Conservation (phyloP, 352 stramenopile species). For the Phytophthora sansomeana region DNA sequence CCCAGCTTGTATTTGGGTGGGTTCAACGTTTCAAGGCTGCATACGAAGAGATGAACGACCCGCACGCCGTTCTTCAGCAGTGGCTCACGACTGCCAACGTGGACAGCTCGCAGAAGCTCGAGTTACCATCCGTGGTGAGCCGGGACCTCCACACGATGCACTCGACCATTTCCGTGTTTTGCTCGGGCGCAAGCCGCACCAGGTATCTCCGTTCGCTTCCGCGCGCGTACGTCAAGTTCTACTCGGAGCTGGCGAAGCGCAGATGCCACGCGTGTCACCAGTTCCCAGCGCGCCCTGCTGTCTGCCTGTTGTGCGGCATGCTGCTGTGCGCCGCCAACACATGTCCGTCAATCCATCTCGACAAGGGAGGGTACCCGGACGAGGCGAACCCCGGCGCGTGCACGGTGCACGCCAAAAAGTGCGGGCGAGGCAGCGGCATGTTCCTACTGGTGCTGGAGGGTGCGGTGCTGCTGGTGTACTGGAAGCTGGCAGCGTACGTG, state of each 20-base stretch:
- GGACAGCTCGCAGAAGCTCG: conserved; percentile 42
- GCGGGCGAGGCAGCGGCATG: conserved; percentile 80
- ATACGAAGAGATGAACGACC: conserved; percentile 85
- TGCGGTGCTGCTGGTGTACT: conserved; percentile 86
- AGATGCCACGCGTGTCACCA: conserved; percentile 77
- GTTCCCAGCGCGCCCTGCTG: conserved; percentile 82
- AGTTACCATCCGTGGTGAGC: conserved; percentile 50
- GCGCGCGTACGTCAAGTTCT: conserved; percentile 85
- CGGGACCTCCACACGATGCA: conserved; percentile 84
- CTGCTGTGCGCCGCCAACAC: conserved; percentile 85
- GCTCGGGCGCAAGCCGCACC: conserved; percentile 69
- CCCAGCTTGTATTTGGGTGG: conserved; percentile 59
- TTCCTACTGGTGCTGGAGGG: conserved; percentile 88
- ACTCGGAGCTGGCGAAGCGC: conserved; percentile 85
- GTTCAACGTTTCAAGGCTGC: conserved; percentile 71
- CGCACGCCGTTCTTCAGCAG: conserved; percentile 70
- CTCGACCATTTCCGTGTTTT: conserved; percentile 78
- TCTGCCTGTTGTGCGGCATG: conserved; percentile 85
- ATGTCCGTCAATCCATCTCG: conserved; percentile 73
- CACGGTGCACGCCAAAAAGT: conserved; percentile 88
- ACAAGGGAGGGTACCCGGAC: conserved; percentile 78
- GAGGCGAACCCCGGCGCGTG: conserved; percentile 85
- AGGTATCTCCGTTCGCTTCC: conserved; percentile 78
- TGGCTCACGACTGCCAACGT: conserved; percentile 79
- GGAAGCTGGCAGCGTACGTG: conserved; percentile 87